Evolutionary conservation across 2,329 filamentous ascomycete genomes (phyloP), one percentile per base, ranked within the genome.

Genomic region (Fusarium domesticum): DNA sequence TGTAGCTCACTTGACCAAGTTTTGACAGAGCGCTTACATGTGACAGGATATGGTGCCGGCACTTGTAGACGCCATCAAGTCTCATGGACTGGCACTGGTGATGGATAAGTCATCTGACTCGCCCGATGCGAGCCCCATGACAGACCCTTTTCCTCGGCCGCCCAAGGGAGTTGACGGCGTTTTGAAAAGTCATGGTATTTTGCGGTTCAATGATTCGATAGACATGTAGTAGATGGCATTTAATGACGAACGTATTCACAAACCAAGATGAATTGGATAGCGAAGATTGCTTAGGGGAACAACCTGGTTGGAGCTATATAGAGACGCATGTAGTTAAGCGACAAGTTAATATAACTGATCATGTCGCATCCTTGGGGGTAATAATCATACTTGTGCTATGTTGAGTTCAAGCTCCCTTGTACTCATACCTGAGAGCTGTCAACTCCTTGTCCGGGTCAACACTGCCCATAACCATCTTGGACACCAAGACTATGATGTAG

Each of bases 161-260:
- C 87, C 87, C 2, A 83, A 89, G 52, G 89, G 89, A 0, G 84
- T 96, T 31, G 93, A 97, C 65, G 92, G 93, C 8, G 77, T 95
- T 49, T 72, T 97, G 63, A 89, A 84, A 70, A 81, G 79, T 37
- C 90, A 95, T 63, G 93, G 92, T 10, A 87, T 97, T 53, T 70
- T 98, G 65, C 80, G 87, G 56, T 98, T 98, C 68, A 95, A 92
- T 64, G 91, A 96, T 69, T 89, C 85, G 51, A 89, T 97, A 73
- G 87, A 91, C 61, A 76, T 81, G 65, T 81, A n/a, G n/a, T n/a
- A 71, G 67, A 57, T 39, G 35, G 46, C 33, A 33, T 44, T 34
- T 58, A 57, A 59, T 58, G 51, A 58, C 42, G 53, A 33, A 55
- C 45, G 52, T 39, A 39, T 36, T 31, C 34, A 47, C 46, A 37